Evolutionary conservation across 306 rosid genomes (phyloP), one percentile per base, ranked within the genome.

Genomic region (Rosa persica): DNA sequence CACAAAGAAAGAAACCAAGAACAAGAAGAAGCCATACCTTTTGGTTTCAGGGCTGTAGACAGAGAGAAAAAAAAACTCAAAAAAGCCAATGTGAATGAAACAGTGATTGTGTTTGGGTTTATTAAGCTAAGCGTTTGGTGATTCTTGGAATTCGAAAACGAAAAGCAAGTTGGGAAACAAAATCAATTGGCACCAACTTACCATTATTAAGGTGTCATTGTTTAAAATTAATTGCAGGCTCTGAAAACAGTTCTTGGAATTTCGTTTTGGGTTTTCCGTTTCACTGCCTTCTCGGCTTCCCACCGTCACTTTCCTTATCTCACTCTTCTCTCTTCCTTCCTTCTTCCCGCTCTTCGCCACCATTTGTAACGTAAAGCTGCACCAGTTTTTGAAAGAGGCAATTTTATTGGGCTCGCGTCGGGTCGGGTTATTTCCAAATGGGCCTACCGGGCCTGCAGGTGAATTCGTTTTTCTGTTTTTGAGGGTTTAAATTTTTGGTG

Each of bases 341-440:
- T 61, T 61, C 67, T 61, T 61, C 67, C 67, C 67, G 67, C 40
- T 61, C 67, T 61, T 27, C 67, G 6, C 7, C 67, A 2, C 67
- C 16, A 5, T 60, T 3, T 12, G 67, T 60, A 60, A 25, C 67
- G 67, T 12, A 25, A 11, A 25, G 39, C 27, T 6, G 10, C 60
- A 5, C 22, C 23, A 19, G 10, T 17, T 17, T 20, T 54, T 20
- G 2, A 54, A 54, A 20, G 7, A 6, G 19, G 34, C 2, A 10
- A 25, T 1, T 5, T 15, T 8, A 36, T 11, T 23, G 67, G 67
- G 38, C 38, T 61, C 20, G 38, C 39, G 67, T 25, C 67, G 67
- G 20, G 19, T 25, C 55, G 55, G 20, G 55, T 25, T 0, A 0
- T 22, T 57, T 54, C 27, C 61, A 20, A 20, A 20, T 54, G 61